Evolutionary conservation across 108 stramenopile species (phyloP), one percentile per base, ranked within the genome.

Genomic region (Hondaea fermentalgiana): DNA sequence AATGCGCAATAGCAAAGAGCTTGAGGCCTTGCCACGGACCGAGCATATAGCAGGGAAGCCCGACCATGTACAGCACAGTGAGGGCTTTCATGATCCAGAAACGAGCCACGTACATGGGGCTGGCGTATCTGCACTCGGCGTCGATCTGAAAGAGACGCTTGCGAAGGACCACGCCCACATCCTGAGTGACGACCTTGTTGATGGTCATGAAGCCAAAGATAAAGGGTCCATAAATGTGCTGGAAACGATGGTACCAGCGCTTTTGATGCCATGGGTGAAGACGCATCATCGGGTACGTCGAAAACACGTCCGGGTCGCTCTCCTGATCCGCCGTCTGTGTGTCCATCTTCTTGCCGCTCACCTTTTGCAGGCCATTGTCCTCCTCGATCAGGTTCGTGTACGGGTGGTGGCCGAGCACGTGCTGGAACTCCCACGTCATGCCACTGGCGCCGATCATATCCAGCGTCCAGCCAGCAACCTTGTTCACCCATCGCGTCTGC

Each of bases 341-440:
- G 64, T 69, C 64, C 25, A 69, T 42, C 25, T 17, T 19, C 58
- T 42, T 59, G 58, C 28, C 58, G 58, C 58, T 21, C 89, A 91
- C 44, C 89, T 90, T 88, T 92, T 91, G 94, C 60, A 93, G 88
- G 72, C 95, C 94, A 19, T 94, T 94, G 53, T 93, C 95, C 25
- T 53, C 90, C 69, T 94, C 94, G 87, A 94, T 91, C 4, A 96
- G 72, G 90, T 96, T 96, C 42, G 96, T 96, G 91, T 95, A 96
- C 19, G 95, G 94, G 91, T 96, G 96, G 92, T 96, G 96, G 5
- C 96, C 95, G n/a, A 96, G 76, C 89, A 95, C 94, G 87, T 96
- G 96, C 91, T 96, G 94, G 28, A 94, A 23, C 87, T 95, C 92
- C 94, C 94, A 95, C 5, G 94, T 94, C 72, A 93, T 92, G 0